These are phyloP conservation scores for Psilocybe cyanescens DNA, from an alignment of 768 basidiomycete genomes.

Conservation along the genomic window DNA sequence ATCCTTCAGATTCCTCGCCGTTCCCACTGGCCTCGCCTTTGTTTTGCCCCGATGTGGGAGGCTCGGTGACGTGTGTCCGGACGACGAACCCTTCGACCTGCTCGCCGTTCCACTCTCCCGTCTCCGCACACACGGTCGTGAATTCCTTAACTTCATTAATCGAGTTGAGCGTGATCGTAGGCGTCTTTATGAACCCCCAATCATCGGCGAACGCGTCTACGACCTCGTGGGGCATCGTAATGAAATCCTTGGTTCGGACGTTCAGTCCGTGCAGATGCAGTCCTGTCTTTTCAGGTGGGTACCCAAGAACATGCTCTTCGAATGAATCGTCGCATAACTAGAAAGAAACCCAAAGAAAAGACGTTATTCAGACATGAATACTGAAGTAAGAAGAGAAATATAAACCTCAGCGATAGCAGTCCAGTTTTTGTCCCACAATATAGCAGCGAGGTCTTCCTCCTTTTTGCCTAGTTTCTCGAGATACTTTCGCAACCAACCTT, in stretches of 20 bases:
- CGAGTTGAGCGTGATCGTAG: conserved; percentile 56
- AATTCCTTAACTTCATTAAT: conserved; percentile 74
- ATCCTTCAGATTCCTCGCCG: conserved; percentile 7
- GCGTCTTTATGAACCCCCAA: conserved; percentile 91
- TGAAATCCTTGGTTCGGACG: conserved; percentile 63
- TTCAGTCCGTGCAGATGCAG: conserved; percentile 95
- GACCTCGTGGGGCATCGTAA: conserved; percentile 64
- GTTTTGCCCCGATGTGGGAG: conserved; percentile 31
- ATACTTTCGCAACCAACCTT: conserved; percentile 80
- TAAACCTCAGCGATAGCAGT: conserved; percentile 92
- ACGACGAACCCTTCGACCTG: conserved; percentile 70
- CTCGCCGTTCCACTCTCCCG: conserved; percentile 78
- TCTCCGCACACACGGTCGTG: conserved; percentile 65
- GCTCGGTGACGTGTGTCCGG: conserved; percentile 64
- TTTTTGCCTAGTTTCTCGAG: conserved; percentile 62
- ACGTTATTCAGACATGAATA: not conserved
- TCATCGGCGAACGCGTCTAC: conserved; percentile 84
- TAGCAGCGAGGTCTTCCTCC: conserved; percentile 72
- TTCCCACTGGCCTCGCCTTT: conserved; percentile 25
- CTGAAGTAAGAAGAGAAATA: not conserved
- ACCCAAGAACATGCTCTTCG: conserved; percentile 94
- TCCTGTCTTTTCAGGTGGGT: conserved; percentile 81
- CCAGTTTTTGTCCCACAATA: conserved; percentile 81
- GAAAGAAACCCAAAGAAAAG: not conserved
- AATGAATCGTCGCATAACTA: conserved; percentile 97